Evolutionary conservation across 169 alveolate genomes (phyloP).

Genomic region (Eimeria tenella): DNA sequence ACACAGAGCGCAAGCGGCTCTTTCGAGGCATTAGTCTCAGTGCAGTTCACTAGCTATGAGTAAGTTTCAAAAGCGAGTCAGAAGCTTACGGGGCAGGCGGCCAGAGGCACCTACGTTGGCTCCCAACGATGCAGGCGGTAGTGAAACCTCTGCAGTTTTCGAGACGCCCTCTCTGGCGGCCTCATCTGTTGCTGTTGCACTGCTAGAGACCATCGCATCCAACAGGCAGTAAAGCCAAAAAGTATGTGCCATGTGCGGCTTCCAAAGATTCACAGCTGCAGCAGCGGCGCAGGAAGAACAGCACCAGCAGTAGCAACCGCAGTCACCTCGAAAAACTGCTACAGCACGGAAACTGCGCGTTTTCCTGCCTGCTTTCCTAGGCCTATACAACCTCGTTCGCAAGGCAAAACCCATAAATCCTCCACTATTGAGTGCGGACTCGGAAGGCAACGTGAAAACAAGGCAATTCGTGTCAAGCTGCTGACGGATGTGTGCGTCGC

Average conservation of each 20-base stretch:
- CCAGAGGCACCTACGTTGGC: neutral
- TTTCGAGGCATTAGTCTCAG: neutral
- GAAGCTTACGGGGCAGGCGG: constrained; percentile 23
- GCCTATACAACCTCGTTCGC: no score
- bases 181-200: neutral
- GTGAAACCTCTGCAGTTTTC: neutral
- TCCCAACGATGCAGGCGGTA: neutral
- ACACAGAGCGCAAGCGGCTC: no score
- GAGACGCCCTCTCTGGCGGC: neutral
- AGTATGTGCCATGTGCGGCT: constrained; percentile 25
- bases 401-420: no score
- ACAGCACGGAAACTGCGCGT: no score
- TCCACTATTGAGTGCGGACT: no score
- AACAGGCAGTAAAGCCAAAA: constrained; percentile 42
- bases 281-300: neutral
- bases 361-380: no score
- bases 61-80: neutral
- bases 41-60: no score
- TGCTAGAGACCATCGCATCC: constrained; percentile 25
- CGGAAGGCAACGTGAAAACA: no score
- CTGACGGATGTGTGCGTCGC: neutral
- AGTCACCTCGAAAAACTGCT: no score
- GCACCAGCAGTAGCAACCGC: neutral
- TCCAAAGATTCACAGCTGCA: constrained; percentile 17
- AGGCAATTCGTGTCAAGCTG: neutral